Conservation (phyloP, 2,329 filamentous ascomycete species). For the Diplodia mutila region DNA sequence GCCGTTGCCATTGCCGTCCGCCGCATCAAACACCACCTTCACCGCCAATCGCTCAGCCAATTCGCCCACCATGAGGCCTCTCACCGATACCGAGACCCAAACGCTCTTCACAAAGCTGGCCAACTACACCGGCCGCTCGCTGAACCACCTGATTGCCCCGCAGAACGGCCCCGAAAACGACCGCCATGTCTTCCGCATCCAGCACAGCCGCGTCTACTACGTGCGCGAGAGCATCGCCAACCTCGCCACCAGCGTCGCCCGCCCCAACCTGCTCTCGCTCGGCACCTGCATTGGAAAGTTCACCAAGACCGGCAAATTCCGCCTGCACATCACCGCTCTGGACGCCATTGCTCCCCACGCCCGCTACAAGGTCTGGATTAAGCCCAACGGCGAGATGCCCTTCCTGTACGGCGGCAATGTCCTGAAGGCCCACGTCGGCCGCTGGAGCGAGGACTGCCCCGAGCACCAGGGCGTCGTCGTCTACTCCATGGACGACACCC, state of each 20-base stretch:
- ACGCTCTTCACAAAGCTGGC: conserved; percentile 91
- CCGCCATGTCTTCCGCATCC: conserved; percentile 59
- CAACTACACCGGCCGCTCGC: conserved; percentile 84
- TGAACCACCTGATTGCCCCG: conserved; percentile 70
- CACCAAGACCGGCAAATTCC: conserved; percentile 86
- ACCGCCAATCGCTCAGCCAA: background rate
- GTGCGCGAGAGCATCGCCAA: conserved; percentile 88
- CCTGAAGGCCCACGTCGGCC: conserved; percentile 78
- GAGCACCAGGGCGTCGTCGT: conserved; percentile 93
- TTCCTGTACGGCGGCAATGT: conserved; percentile 94
- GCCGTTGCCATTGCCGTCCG: conserved; percentile 9
- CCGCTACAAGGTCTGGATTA: conserved; percentile 96
- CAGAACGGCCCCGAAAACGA: conserved; percentile 31
- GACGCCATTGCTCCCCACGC: conserved; percentile 89
- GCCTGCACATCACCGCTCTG: conserved; percentile 89
- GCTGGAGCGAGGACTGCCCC: conserved; percentile 89
- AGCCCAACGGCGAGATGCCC: conserved; percentile 95
- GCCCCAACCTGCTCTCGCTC: conserved; percentile 81
- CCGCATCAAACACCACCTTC: conserved; percentile 8
- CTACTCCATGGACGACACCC: conserved; percentile 88
- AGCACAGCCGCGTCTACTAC: conserved; percentile 87
- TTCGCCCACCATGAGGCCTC: conserved; percentile 67
- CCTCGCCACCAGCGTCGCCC: conserved; percentile 81
- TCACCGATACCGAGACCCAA: conserved; percentile 78
- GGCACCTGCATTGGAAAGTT: conserved; percentile 85